A percentile compares a stretch with the other conserved stretches of the same genome.
phyloP scores from a whole-genome alignment of 805 yeast genomes.

The Hermanozyma aechmeae region DNA sequence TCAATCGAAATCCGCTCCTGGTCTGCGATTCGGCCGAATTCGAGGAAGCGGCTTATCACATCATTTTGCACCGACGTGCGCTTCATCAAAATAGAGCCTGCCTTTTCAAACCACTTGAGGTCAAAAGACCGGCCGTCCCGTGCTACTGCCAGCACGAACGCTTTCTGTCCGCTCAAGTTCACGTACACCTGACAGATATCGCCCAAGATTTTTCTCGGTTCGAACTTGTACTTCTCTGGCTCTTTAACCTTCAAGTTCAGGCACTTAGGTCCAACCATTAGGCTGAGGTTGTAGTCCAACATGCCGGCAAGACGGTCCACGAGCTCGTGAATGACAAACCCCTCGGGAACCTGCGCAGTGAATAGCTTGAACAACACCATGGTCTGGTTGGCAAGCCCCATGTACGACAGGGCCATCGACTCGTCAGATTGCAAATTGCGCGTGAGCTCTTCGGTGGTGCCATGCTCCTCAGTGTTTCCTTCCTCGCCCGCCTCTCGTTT shows the following conservation, averaged over 20 bases:
- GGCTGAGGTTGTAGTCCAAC: slow-evolving; percentile 85
- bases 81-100: slow-evolving; percentile 52
- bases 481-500: slow-evolving; percentile 30
- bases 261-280: slow-evolving; percentile 94
- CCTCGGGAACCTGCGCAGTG: slow-evolving; percentile 77
- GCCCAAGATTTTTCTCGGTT: slow-evolving; percentile 63
- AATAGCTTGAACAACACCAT: slow-evolving; percentile 71
- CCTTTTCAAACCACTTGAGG: slow-evolving; percentile 56
- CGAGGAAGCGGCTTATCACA: slow-evolving; percentile 39
- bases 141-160: slow-evolving; percentile 73
- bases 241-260: slow-evolving; percentile 75
- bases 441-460: slow-evolving; percentile 52
- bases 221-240: slow-evolving; percentile 76
- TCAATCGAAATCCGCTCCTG: slow-evolving; percentile 52
- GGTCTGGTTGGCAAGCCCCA: slow-evolving; percentile 77
- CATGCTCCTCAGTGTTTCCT: slow-evolving; percentile 31
- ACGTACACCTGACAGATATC: slow-evolving; percentile 68
- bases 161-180: slow-evolving; percentile 54
- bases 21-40: slow-evolving; percentile 63
- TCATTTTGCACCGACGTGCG: slow-evolving; percentile 41
- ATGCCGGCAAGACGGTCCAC: slow-evolving; percentile 92
- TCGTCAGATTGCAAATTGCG: slow-evolving; percentile 55
- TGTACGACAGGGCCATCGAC: slow-evolving; percentile 68
- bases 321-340: slow-evolving; percentile 80
- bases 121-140: slow-evolving; percentile 88